A percentile compares a stretch with the other conserved stretches of the same genome.
phyloP scores from a whole-genome alignment of 202 grass and related monocot genomes.

The Thinopyrum obtusiflorum region DNA sequence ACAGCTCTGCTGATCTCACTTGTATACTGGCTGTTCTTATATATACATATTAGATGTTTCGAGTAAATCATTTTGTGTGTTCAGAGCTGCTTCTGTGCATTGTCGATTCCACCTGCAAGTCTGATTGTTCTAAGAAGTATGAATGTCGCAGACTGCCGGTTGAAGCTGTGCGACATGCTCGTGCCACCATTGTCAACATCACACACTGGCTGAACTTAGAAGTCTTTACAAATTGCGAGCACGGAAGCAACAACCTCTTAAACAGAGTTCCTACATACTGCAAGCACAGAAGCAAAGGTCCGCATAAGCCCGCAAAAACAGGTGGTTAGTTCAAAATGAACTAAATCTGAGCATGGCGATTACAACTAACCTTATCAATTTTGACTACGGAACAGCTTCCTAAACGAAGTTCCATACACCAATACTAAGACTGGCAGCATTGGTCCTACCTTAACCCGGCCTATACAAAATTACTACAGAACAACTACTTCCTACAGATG shows the following conservation, averaged over 20 bases:
- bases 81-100: neutral
- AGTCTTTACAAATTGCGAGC: neutral
- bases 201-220: neutral
- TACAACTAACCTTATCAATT: too few relatives aligned
- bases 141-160: too few relatives aligned
- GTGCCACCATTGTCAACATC: neutral
- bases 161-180: too few relatives aligned
- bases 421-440: too few relatives aligned
- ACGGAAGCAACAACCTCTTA: neutral
- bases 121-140: too few relatives aligned
- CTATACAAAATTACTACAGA: neutral
- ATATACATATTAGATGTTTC: neutral
- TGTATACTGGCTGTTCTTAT: neutral
- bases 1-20: neutral
- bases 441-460: too few relatives aligned
- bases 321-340: too few relatives aligned
- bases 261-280: neutral
- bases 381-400: too few relatives aligned
- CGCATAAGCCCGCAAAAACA: too few relatives aligned
- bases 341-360: too few relatives aligned
- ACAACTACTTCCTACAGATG: neutral
- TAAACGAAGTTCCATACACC: too few relatives aligned
- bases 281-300: too few relatives aligned
- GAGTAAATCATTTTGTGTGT: neutral
- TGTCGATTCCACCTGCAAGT: neutral